Evolutionary conservation across 768 basidiomycete genomes (phyloP).

Genomic region (Peribolospora kevripleyi): DNA sequence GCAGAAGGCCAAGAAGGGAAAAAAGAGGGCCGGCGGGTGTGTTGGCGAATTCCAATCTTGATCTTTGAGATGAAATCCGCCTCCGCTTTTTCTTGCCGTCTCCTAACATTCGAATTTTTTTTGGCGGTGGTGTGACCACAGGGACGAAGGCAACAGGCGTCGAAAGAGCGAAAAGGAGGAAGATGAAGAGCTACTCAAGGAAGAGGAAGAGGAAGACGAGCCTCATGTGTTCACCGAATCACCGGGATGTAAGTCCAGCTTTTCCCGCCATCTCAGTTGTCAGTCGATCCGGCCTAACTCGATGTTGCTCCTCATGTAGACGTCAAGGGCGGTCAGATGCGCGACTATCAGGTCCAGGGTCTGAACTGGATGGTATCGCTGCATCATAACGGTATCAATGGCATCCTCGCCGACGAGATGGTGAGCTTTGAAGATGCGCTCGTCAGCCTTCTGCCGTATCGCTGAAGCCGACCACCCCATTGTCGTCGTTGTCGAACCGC

Average conservation of each 20-base stretch:
- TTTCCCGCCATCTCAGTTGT: too few relatives aligned
- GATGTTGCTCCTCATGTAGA: slow-evolving; percentile 24
- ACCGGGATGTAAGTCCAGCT: slow-evolving; percentile 43
- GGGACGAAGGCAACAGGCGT: slow-evolving; percentile 54
- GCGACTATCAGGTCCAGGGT: slow-evolving; percentile 83
- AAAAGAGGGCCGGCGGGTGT: slow-evolving; percentile 34
- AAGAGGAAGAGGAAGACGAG: slow-evolving; percentile 31
- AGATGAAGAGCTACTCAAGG: slow-evolving; percentile 80
- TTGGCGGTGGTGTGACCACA: slow-evolving; percentile 17
- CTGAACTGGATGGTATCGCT: slow-evolving; percentile 93
- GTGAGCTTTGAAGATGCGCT: slow-evolving; percentile 16
- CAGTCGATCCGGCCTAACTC: too few relatives aligned
- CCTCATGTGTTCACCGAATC: slow-evolving; percentile 87
- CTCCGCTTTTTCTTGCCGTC: neutral
- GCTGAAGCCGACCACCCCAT: neutral
- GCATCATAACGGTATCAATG: slow-evolving; percentile 87
- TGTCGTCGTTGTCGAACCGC: neutral
- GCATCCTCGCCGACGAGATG: slow-evolving; percentile 97
- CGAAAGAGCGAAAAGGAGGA: slow-evolving; percentile 96
- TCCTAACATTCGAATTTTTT: neutral
- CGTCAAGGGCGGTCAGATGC: slow-evolving; percentile 63
- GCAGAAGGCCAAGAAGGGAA: slow-evolving; percentile 39
- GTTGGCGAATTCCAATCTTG: neutral
- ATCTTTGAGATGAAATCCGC: neutral
- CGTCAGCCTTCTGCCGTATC: neutral